Conservation (phyloP, 768 basidiomycete genomes). For the Hirschioporus abietinus region DNA sequence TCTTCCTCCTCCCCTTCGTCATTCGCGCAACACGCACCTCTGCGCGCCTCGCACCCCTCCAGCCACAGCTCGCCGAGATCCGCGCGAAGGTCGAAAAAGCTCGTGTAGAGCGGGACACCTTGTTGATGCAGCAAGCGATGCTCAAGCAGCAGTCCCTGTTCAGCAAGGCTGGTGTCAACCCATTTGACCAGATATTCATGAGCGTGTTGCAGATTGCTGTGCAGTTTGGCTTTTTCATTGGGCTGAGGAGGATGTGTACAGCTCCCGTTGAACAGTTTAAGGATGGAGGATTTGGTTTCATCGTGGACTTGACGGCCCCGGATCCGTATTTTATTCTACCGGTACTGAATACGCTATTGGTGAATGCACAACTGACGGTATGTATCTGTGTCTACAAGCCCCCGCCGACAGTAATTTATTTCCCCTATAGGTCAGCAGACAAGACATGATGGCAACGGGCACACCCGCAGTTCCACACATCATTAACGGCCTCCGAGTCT, state of each 20-base stretch:
- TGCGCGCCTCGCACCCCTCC: constrained; percentile 54
- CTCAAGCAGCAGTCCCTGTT: constrained; percentile 50
- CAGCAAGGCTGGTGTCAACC: constrained; percentile 58
- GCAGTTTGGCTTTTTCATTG: constrained; percentile 81
- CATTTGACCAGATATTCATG: constrained; percentile 46
- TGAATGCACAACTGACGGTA: constrained; percentile 69
- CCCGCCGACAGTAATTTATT: constrained; percentile 9
- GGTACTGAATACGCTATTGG: constrained; percentile 44
- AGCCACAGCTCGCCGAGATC: constrained; percentile 50
- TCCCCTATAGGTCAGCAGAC: constrained; percentile 49
- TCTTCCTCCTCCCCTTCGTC: constrained; percentile 54
- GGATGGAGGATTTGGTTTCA: constrained; percentile 65
- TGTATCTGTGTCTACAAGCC: constrained; percentile 21
- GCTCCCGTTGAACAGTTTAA: constrained; percentile 70
- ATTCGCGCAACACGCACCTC: constrained; percentile 52
- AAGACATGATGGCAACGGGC: constrained; percentile 35
- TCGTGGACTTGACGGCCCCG: constrained; percentile 73
- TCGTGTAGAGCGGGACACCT: constrained; percentile 30
- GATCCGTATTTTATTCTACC: constrained; percentile 80
- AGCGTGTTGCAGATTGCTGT: constrained; percentile 70
- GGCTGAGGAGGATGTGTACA: constrained; percentile 62
- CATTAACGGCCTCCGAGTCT: constrained; percentile 59
- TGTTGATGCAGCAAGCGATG: constrained; percentile 36
- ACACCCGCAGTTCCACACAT: constrained; percentile 51
- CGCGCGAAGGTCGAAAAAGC: constrained; percentile 45